Conservation (phyloP, 495 filamentous ascomycete genomes). For the Neurospora terricola region DNA sequence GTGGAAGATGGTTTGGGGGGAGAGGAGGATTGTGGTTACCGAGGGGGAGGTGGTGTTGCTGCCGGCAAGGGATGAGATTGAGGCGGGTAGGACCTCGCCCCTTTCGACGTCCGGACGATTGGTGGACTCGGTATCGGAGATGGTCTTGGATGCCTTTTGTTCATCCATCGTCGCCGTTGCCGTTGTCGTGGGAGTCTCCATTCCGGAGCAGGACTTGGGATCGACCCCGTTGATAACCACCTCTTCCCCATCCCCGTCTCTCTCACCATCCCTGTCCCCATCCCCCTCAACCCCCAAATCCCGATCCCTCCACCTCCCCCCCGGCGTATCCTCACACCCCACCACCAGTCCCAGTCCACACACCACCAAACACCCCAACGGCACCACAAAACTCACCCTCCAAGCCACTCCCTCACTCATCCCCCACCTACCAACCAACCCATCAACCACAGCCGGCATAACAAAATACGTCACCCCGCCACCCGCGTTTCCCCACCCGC, state of each 20-base stretch:
- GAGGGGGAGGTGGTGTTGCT: too few relatives aligned
- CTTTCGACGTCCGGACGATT: slow-evolving; percentile 24
- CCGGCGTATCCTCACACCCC: slow-evolving; percentile 75
- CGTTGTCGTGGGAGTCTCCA: neutral
- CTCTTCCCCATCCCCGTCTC: neutral
- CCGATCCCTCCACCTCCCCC: slow-evolving; percentile 75
- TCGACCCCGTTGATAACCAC: neutral
- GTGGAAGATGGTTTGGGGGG: slow-evolving; percentile 57
- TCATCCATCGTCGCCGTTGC: neutral
- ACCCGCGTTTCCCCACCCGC: slow-evolving; percentile 81
- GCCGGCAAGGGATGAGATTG: too few relatives aligned
- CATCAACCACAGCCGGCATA: slow-evolving; percentile 88
- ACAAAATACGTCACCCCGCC: slow-evolving; percentile 85
- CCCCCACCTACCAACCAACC: slow-evolving; percentile 49
- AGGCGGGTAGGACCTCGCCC: slow-evolving; percentile 20
- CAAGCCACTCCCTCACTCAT: slow-evolving; percentile 61
- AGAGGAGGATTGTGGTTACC: slow-evolving; percentile 53
- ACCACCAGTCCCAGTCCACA: slow-evolving; percentile 60
- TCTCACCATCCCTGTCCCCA: too few relatives aligned
- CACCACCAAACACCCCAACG: slow-evolving; percentile 62
- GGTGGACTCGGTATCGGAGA: slow-evolving; percentile 24
- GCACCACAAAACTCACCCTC: slow-evolving; percentile 77
- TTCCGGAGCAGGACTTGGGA: neutral
- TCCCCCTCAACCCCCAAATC: too few relatives aligned
- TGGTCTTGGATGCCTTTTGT: slow-evolving; percentile 15